Conservation (phyloP, 257 asterid genomes). For the Salvia hispanica region DNA sequence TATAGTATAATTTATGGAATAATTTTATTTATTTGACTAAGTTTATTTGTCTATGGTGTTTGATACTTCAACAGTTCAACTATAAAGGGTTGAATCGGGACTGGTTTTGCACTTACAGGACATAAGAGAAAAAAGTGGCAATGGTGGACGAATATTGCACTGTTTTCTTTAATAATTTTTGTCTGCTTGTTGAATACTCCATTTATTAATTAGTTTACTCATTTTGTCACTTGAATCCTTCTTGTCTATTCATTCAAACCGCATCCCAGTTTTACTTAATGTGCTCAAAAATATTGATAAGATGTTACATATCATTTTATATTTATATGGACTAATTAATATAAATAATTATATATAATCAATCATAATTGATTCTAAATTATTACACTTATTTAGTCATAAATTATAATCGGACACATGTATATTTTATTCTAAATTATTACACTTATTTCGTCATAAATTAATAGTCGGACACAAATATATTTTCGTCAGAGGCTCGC, state of each 20-base stretch:
- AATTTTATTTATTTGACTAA: not conserved
- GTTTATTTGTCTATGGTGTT: not conserved
- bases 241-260: not conserved
- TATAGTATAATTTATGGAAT: not conserved
- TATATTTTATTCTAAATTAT: no score
- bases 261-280: no score
- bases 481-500: no score
- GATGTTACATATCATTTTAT: not conserved
- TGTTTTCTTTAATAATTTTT: not conserved
- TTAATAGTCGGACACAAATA: no score
- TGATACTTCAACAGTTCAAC: not conserved
- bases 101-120: not conserved
- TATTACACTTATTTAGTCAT: no score
- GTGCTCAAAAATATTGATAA: not conserved
- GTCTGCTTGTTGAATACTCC: not conserved
- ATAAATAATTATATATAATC: no score
- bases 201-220: not conserved
- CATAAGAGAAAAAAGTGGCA: not conserved
- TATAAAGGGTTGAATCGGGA: conserved; percentile 2
- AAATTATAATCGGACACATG: no score
- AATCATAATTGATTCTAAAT: no score
- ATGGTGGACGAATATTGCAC: no score
- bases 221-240: not conserved
- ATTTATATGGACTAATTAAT: not conserved
- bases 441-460: no score